Conservation (phyloP, 495 filamentous ascomycete genomes). For the Pyrenopolyporus hunteri region DNA sequence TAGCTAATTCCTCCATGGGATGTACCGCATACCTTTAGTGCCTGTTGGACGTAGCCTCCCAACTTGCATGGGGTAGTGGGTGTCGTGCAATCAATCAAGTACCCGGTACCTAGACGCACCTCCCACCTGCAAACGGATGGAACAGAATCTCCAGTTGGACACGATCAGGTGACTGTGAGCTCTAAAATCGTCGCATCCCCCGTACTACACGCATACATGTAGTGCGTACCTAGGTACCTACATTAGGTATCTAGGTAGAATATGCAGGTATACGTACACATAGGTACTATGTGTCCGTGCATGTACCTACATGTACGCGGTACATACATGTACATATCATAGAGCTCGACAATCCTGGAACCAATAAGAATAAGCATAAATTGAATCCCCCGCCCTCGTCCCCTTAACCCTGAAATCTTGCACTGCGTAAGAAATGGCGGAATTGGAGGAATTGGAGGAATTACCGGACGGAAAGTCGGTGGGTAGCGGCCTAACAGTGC, state of each 20-base stretch:
- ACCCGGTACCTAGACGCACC: constrained; percentile 3
- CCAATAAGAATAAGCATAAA: constrained; percentile 19
- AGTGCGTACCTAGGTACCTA: too few species aligned
- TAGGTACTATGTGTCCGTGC: too few species aligned
- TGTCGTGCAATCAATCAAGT: constrained; percentile 1
- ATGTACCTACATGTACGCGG: not conserved
- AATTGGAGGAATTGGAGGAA: too few species aligned
- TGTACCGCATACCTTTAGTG: not conserved
- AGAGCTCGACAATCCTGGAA: constrained; percentile 24
- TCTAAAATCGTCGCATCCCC: constrained; percentile 9
- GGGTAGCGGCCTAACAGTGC: not conserved
- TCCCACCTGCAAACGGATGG: too few species aligned
- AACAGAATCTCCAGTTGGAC: constrained; percentile 8
- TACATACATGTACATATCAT: not conserved
- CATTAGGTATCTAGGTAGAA: too few species aligned
- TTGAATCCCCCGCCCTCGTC: not conserved
- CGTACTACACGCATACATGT: too few species aligned
- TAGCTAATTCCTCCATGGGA: not conserved
- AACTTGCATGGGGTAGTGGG: too few species aligned
- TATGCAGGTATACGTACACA: too few species aligned
- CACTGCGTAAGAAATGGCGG: too few species aligned
- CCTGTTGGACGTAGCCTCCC: not conserved
- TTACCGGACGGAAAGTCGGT: too few species aligned
- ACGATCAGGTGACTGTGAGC: constrained; percentile 27
- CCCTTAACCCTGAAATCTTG: not conserved